Conservation (phyloP, 2,329 filamentous ascomycete species). For the Aspergillus tamarii region DNA sequence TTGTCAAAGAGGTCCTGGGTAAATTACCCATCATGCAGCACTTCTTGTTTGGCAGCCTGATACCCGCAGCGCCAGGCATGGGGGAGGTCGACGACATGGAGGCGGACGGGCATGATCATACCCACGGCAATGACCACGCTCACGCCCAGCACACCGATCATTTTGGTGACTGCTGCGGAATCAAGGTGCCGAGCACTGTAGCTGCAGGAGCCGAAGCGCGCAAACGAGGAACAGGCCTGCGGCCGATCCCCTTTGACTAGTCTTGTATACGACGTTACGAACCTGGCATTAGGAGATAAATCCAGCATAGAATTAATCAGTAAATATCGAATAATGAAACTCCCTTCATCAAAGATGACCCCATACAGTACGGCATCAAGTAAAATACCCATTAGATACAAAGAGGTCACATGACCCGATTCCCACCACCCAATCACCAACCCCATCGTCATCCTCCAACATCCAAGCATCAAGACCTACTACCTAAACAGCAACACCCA, state of each 20-base stretch:
- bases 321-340: background rate
- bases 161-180: conserved; percentile 98
- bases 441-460: background rate
- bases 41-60: conserved; percentile 86
- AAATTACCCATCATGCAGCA: conserved; percentile 99
- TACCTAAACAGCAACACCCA: background rate
- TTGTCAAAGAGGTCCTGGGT: conserved; percentile 84
- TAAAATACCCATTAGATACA: background rate
- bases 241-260: conserved; percentile 53
- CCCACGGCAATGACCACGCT: conserved; percentile 69
- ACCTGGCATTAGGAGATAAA: conserved; percentile 3
- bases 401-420: conserved; percentile 19
- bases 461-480: background rate
- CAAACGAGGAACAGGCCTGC: conserved; percentile 73
- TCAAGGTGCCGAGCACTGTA: conserved; percentile 92
- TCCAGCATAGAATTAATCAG: background rate
- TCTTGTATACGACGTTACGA: conserved; percentile 1
- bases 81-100: conserved; percentile 54
- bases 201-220: conserved; percentile 87
- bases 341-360: background rate
- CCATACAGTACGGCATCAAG: background rate
- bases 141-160: conserved; percentile 58
- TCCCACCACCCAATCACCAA: conserved; percentile 1
- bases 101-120: conserved; percentile 61
- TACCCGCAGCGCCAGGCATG: conserved; percentile 84